Evolutionary conservation across 371 early-diverging fungal genomes (phyloP).

Genomic region (Nosema granulosis): DNA sequence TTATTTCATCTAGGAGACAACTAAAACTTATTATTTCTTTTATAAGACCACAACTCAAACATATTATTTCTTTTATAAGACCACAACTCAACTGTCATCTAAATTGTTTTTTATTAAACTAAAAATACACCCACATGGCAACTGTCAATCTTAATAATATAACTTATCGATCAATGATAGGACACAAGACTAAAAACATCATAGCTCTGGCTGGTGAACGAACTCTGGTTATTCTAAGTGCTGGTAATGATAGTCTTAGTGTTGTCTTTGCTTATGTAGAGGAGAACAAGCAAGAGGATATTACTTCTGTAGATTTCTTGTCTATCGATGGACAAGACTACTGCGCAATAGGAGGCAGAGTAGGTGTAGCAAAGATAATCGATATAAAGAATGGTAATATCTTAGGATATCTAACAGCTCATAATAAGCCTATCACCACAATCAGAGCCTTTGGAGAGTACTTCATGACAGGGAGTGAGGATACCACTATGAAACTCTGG

Average conservation of each 20-base stretch:
- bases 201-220: neutral
- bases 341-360: neutral
- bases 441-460: neutral
- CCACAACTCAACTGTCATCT: too few relatives aligned
- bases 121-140: neutral
- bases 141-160: neutral
- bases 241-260: neutral
- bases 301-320: conserved; percentile 3
- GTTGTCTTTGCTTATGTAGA: too few relatives aligned
- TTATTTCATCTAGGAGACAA: too few relatives aligned
- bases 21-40: too few relatives aligned
- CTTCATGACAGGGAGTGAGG: neutral
- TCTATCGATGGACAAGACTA: neutral
- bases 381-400: neutral
- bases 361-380: neutral
- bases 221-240: neutral
- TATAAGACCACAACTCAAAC: too few relatives aligned
- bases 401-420: neutral
- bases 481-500: conserved; percentile 8
- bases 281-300: neutral
- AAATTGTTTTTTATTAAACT: neutral
- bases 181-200: neutral
- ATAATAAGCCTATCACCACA: neutral
- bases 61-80: too few relatives aligned
- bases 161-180: neutral